phyloP scores from a whole-genome alignment of 352 stramenopile species.

The Globisporangium apiculatum region DNA sequence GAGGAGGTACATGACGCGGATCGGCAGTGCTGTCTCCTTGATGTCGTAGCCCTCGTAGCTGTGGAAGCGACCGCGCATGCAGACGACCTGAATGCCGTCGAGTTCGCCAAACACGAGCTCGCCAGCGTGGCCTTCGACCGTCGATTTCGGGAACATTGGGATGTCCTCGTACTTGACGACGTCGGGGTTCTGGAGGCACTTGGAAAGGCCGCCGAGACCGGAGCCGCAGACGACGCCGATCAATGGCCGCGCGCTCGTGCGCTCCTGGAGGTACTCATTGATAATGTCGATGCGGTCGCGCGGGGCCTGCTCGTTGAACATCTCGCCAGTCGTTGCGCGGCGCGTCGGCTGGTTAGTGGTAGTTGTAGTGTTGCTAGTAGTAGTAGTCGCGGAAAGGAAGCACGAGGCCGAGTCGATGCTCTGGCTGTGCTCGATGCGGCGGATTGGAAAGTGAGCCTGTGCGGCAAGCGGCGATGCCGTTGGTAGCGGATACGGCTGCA shows the following conservation, averaged over 20 bases:
- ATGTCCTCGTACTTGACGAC: conserved; percentile 93
- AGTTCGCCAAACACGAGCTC: conserved; percentile 95
- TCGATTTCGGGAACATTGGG: conserved; percentile 90
- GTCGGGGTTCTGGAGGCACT: conserved; percentile 84
- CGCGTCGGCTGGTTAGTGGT: conserved; percentile 15
- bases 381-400: conserved; percentile 10
- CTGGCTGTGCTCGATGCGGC: conserved; percentile 33
- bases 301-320: conserved; percentile 51
- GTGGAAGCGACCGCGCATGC: conserved; percentile 96
- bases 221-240: conserved; percentile 93
- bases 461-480: neutral
- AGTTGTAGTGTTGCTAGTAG: neutral
- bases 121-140: conserved; percentile 91
- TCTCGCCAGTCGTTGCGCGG: conserved; percentile 42
- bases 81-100: conserved; percentile 81
- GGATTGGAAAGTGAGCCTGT: conserved; percentile 19
- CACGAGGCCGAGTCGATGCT: conserved; percentile 31
- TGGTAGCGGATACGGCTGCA: neutral
- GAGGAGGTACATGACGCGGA: conserved; percentile 93
- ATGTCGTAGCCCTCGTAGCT: conserved; percentile 96
- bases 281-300: conserved; percentile 80
- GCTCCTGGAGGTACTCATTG: conserved; percentile 55
- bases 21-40: conserved; percentile 91
- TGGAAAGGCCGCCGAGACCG: conserved; percentile 89
- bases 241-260: conserved; percentile 41